Conservation (phyloP, 371 early-diverging fungal genomes). For the Choanephora cucurbitarum region DNA sequence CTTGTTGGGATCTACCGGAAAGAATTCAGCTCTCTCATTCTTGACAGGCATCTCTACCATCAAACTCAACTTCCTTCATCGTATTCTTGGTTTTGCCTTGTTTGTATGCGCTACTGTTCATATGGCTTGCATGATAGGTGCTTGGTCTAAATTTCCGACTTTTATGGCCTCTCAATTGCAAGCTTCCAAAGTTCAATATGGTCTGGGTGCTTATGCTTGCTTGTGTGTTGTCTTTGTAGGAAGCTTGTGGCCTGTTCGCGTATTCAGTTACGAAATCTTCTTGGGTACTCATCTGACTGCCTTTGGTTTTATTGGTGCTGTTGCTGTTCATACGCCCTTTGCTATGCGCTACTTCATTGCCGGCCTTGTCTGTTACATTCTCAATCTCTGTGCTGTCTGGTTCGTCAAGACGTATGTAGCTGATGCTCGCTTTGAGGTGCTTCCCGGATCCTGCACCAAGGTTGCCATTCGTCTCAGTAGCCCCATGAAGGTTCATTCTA, state of each 20-base stretch:
- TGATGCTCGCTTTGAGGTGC: conserved; percentile 46
- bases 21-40: conserved; percentile 52
- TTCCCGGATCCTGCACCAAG: conserved; percentile 48
- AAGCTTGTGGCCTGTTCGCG: conserved; percentile 54
- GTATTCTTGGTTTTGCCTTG: conserved; percentile 46
- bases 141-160: conserved; percentile 51
- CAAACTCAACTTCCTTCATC: conserved; percentile 55
- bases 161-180: conserved; percentile 42
- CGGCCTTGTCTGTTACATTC: conserved; percentile 49
- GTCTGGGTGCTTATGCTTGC: conserved; percentile 53
- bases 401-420: conserved; percentile 53
- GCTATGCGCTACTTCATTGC: conserved; percentile 62
- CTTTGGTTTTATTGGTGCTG: conserved; percentile 52
- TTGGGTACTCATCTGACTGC: conserved; percentile 50
- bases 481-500: conserved; percentile 34
- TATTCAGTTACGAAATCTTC: conserved; percentile 52
- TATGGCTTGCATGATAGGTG: conserved; percentile 47
- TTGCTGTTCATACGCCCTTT: conserved; percentile 60
- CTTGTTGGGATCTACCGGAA: conserved; percentile 58
- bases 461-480: conserved; percentile 46
- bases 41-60: conserved; percentile 59
- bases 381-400: conserved; percentile 59
- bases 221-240: conserved; percentile 52
- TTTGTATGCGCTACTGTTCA: conserved; percentile 55
- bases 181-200: conserved; percentile 52